phyloP scores from a whole-genome alignment of 345 rosid species.

The Syzygium aqueum region DNA sequence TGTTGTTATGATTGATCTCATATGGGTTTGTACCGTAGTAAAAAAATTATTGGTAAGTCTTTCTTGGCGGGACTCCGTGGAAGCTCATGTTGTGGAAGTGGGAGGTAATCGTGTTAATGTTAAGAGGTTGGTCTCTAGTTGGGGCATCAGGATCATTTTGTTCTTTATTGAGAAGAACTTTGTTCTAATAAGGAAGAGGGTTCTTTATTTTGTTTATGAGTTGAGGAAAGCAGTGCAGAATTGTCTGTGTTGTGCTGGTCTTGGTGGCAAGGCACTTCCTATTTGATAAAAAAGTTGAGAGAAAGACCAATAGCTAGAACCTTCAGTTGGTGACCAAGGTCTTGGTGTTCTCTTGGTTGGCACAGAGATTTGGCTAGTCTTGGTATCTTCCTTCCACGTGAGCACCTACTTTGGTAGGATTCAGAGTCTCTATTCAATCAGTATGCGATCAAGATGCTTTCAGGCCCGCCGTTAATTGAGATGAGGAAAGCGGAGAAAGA shows the following conservation, averaged over 20 bases:
- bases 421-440: slow-evolving; percentile 56
- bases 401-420: slow-evolving; percentile 67
- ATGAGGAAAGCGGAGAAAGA: slow-evolving; percentile 34
- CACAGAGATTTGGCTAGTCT: slow-evolving; percentile 48
- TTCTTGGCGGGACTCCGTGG: slow-evolving; percentile 6
- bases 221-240: slow-evolving; percentile 47
- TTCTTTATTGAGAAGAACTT: slow-evolving; percentile 60
- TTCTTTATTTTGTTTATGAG: slow-evolving; percentile 49
- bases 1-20: too few species aligned
- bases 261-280: too few species aligned
- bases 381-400: slow-evolving; percentile 59
- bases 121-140: slow-evolving; percentile 55
- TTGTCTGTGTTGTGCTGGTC: slow-evolving; percentile 22
- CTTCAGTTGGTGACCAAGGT: slow-evolving; percentile 39
- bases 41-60: too few species aligned
- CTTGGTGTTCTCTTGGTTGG: slow-evolving; percentile 36
- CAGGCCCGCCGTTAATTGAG: slow-evolving; percentile 56
- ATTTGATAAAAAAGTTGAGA: too few species aligned
- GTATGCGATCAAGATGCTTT: slow-evolving; percentile 48
- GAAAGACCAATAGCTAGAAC: too few species aligned
- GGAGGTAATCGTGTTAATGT: slow-evolving; percentile 30
- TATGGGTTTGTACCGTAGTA: too few species aligned
- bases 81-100: slow-evolving; percentile 53
- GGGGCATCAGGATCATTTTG: slow-evolving; percentile 44
- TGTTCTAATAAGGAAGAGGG: slow-evolving; percentile 44